A percentile compares a stretch with the other conserved stretches of the same genome.
Evolutionary conservation across 805 yeast species (phyloP).

Genomic region (Tetrapisispora pingtungensis): DNA sequence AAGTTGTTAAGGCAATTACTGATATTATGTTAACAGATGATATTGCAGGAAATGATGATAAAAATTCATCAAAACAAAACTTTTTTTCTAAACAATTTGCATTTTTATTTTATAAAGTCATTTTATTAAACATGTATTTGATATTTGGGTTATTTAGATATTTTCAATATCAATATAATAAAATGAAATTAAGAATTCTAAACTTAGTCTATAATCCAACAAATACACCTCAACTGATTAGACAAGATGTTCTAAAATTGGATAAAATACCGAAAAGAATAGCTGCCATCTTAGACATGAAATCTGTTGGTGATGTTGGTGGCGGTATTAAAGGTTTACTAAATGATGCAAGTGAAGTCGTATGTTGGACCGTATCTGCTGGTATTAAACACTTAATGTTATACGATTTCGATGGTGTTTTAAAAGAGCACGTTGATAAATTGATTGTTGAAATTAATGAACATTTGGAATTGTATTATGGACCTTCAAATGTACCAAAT

Average conservation of each 20-base stretch:
- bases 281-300: conserved; percentile 64
- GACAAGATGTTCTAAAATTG: conserved; percentile 67
- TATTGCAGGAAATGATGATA: background rate
- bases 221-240: conserved; percentile 73
- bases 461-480: conserved; percentile 63
- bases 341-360: conserved; percentile 64
- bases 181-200: conserved; percentile 44
- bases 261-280: conserved; percentile 69
- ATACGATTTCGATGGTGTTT: conserved; percentile 69
- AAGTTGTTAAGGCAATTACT: conserved; percentile 14
- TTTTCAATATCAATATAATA: conserved; percentile 42
- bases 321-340: conserved; percentile 81
- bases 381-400: conserved; percentile 65
- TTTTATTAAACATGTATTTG: conserved; percentile 44
- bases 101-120: conserved; percentile 34
- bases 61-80: background rate
- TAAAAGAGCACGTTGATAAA: conserved; percentile 46
- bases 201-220: conserved; percentile 59
- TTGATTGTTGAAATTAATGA: conserved; percentile 46
- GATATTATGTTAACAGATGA: conserved; percentile 11
- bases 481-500: conserved; percentile 54
- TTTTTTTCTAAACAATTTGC: conserved; percentile 7
- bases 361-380: conserved; percentile 85
- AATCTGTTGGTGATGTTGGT: conserved; percentile 71
- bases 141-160: conserved; percentile 47